phyloP scores from a whole-genome alignment of 176 grass and related monocot genomes.

The Ensete ventricosum region DNA sequence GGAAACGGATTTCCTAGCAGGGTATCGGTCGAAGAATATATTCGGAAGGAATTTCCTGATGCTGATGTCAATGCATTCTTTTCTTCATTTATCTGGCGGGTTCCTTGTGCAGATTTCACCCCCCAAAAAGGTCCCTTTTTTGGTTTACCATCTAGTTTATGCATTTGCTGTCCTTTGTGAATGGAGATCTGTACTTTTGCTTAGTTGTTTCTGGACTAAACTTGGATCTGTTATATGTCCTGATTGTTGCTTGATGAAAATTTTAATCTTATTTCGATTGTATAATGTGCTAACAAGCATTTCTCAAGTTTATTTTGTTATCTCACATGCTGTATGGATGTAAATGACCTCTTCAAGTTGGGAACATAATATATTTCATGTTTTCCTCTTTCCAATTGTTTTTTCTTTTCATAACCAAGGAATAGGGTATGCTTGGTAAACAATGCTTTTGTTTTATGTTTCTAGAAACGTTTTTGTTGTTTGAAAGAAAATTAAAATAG shows the following conservation, averaged over 20 bases:
- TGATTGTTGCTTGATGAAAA: not conserved
- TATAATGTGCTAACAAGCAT: not conserved
- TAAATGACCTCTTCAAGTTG: not conserved
- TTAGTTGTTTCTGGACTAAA: not conserved
- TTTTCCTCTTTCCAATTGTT: not conserved
- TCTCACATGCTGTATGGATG: not conserved
- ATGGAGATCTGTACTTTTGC: not conserved
- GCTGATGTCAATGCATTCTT: constrained; percentile 61
- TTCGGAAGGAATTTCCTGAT: constrained; percentile 57
- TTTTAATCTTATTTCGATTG: not conserved
- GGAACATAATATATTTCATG: not conserved
- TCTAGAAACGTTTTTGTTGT: too few species aligned
- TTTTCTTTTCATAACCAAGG: not conserved
- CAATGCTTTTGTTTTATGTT: too few species aligned
- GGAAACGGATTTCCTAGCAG: constrained; percentile 48
- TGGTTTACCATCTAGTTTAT: not conserved
- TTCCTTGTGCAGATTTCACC: constrained; percentile 35
- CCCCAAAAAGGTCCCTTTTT: constrained; percentile 33
- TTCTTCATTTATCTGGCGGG: constrained; percentile 79
- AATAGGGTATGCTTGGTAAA: too few species aligned
- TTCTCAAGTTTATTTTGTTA: not conserved
- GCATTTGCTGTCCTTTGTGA: not conserved
- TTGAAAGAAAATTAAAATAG: too few species aligned
- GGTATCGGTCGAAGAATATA: constrained; percentile 59
- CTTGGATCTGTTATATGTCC: not conserved